Evolutionary conservation across 2,329 filamentous ascomycete species (phyloP).

Genomic region (Apiospora pterosperma): DNA sequence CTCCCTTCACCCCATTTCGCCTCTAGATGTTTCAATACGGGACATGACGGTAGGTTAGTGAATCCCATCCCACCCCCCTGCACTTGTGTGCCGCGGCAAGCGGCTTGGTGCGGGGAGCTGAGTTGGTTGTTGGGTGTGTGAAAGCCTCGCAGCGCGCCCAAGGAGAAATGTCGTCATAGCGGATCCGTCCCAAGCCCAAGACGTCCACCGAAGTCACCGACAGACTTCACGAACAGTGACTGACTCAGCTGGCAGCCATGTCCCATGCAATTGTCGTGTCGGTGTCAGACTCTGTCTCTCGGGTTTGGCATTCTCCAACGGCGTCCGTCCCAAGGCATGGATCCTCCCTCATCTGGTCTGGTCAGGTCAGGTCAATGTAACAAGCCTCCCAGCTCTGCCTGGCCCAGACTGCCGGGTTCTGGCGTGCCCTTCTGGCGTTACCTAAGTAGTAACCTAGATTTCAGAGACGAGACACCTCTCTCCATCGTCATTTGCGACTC

Average conservation of each 20-base stretch:
- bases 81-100: background rate
- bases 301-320: background rate
- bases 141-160: background rate
- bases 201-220: background rate
- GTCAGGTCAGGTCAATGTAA: background rate
- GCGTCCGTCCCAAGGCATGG: background rate
- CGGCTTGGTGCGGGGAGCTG: background rate
- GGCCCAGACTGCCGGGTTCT: background rate
- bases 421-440: background rate
- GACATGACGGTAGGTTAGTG: background rate
- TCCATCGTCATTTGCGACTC: background rate
- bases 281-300: background rate
- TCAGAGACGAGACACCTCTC: background rate
- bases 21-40: background rate
- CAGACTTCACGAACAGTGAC: background rate
- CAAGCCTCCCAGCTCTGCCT: background rate
- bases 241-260: background rate
- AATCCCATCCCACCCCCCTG: background rate
- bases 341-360: background rate
- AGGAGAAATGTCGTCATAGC: background rate
- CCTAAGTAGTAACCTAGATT: background rate
- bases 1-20: background rate
- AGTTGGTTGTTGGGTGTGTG: no score
- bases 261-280: background rate
- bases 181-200: background rate